phyloP scores from a whole-genome alignment of 176 grass and related monocot genomes.

The Zea luxurians region DNA sequence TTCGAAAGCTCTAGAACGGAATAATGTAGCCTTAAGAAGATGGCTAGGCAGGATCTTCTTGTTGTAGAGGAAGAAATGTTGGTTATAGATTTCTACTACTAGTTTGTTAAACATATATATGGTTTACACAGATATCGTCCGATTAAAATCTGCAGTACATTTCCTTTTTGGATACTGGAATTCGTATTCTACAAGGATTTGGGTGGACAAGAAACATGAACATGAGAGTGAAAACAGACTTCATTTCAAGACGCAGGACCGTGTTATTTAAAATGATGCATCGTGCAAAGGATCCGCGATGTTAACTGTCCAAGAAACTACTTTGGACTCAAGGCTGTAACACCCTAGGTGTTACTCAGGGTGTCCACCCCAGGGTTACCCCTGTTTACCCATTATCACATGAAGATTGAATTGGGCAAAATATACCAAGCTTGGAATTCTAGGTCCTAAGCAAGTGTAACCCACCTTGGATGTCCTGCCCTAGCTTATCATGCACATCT shows the following conservation, averaged over 20 bases:
- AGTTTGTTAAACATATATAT: neutral
- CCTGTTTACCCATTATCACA: too few species aligned
- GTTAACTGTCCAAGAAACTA: neutral
- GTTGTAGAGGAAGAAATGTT: neutral
- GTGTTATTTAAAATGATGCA: neutral
- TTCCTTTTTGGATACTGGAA: neutral
- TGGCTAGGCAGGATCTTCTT: neutral
- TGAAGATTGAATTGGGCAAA: too few species aligned
- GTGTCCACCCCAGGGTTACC: too few species aligned
- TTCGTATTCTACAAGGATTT: neutral
- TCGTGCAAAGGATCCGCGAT: neutral
- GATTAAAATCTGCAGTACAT: slow-evolving; percentile 21
- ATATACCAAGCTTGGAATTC: too few species aligned
- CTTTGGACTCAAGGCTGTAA: too few species aligned
- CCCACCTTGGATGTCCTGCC: too few species aligned
- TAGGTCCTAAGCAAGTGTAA: too few species aligned
- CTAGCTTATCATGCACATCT: too few species aligned
- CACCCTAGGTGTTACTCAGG: too few species aligned
- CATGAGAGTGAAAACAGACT: slow-evolving; percentile 26
- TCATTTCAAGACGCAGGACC: neutral
- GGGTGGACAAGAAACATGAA: neutral
- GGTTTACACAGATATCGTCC: neutral
- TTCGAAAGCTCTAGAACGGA: slow-evolving; percentile 36
- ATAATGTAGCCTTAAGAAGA: slow-evolving; percentile 17
- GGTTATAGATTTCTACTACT: too few species aligned